Base-by-base conservation (phyloP, 2,329 filamentous ascomycete genomes). In the Sarocladium kiliense region DNA sequence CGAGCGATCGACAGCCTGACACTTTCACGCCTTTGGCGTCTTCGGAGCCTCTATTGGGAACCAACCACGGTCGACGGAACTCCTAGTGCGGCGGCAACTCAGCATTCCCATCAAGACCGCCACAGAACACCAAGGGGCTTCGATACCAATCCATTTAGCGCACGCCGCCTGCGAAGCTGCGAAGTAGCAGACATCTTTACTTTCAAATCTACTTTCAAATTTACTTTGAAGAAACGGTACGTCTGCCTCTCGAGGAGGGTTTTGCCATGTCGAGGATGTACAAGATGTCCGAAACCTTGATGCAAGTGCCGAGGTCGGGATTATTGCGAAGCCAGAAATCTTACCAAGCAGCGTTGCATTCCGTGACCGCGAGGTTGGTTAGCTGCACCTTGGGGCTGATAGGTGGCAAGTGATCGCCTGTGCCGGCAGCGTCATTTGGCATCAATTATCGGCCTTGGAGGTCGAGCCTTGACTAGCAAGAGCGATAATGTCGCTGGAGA, bases 1-100 rank as follows among this genome's bases (percentile, higher is more conserved):
- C 44, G n/a, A 47, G 23, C 16, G 44, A 47, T 47, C 44, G 44
- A 47, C 44, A 47, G 44, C 16, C 44, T 47, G 41, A 21, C 25
- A 47, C 25, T 7, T 23, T 18, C 25, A 18, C 25, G 18, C 21
- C 44, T 10, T 25, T 10, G 19, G 12, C 18, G 16, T 47, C 18
- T 21, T 14, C n/a, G 18, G 25, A n/a, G 25, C 12, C 7, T 47
- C 23, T 30, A 16, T 4, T 30, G 39, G 39, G 4, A n/a, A 23
- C 6, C 27, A 18, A 4, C 23, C 18, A 23, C 21, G 18, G 21
- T 18, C 5, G 18, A 9, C 7, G 25, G 25, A 10, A 12, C 3
- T 3, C 25, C n/a, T 47, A 47, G 44, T 30, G 44, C n/a, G 44
- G 7, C 16, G 44, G 25, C 30, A 7, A 12, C 23, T 47, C 23